Conservation (phyloP, 441 rosid genomes). For the Gossypium trilobum region DNA sequence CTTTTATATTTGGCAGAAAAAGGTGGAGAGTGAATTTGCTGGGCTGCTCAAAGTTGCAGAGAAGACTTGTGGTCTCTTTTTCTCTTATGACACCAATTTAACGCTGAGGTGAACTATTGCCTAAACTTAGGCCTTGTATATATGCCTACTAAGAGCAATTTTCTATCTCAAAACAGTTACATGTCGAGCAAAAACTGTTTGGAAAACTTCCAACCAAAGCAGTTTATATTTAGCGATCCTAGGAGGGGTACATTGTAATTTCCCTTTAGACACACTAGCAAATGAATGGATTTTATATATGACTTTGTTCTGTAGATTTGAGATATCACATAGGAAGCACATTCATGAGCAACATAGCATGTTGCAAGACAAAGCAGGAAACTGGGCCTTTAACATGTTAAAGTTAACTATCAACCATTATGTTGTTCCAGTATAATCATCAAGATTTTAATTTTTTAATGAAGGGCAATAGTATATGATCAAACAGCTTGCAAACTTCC, state of each 20-base stretch:
- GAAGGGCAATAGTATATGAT: not conserved
- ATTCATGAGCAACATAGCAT: not conserved
- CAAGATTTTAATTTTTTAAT: not conserved
- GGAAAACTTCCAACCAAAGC: not conserved
- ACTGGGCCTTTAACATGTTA: not conserved
- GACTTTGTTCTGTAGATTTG: not conserved
- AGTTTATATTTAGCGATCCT: not conserved
- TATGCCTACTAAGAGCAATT: not conserved
- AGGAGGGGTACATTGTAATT: not conserved
- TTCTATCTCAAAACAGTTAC: not conserved
- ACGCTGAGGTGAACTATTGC: constrained; percentile 57
- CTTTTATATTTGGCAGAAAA: constrained; percentile 32
- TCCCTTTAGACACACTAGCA: not conserved
- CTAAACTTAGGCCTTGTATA: not conserved
- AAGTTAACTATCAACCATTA: not conserved
- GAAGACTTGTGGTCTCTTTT: constrained; percentile 52
- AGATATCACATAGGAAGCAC: not conserved
- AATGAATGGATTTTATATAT: not conserved
- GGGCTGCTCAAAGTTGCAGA: constrained; percentile 37
- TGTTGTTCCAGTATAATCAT: not conserved
- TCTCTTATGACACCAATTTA: constrained; percentile 85
- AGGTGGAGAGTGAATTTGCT: constrained; percentile 49
- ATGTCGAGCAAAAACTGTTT: not conserved
- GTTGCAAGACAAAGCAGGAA: not conserved
- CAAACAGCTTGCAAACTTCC: not conserved